A percentile compares a stretch with the other conserved stretches of the same genome.
Conservation (phyloP, 129 eudicot species). For the Apium graveolens region DNA sequence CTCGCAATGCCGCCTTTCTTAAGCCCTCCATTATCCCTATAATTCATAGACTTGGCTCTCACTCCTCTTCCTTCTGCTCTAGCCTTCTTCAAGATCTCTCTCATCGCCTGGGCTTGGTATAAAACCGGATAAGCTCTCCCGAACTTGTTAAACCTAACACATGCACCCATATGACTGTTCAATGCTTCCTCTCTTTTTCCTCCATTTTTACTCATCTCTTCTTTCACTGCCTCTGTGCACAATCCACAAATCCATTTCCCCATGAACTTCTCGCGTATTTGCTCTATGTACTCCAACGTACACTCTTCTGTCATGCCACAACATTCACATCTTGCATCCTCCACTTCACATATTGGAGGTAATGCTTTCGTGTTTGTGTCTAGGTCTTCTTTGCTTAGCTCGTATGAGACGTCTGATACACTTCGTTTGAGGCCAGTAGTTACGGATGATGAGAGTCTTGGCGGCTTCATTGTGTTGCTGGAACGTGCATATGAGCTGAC, state of each 20-base stretch:
- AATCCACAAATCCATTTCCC: slow-evolving; percentile 81
- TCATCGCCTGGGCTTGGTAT: slow-evolving; percentile 74
- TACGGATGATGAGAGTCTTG: slow-evolving; percentile 29
- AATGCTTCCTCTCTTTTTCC: slow-evolving; percentile 61
- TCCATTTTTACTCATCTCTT: slow-evolving; percentile 64
- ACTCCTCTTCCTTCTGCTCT: slow-evolving; percentile 20
- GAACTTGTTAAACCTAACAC: slow-evolving; percentile 58
- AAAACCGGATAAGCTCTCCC: slow-evolving; percentile 72
- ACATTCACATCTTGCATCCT: slow-evolving; percentile 67
- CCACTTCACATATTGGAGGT: slow-evolving; percentile 52
- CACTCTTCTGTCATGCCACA: slow-evolving; percentile 82
- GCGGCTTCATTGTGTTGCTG: slow-evolving; percentile 26
- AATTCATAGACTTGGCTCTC: slow-evolving; percentile 53
- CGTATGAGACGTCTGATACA: slow-evolving; percentile 54
- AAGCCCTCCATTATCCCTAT: slow-evolving; percentile 31
- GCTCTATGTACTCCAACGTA: slow-evolving; percentile 57
- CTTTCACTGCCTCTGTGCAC: slow-evolving; percentile 74
- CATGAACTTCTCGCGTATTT: slow-evolving; percentile 35
- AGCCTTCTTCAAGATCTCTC: slow-evolving; percentile 59
- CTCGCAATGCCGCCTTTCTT: slow-evolving; percentile 36
- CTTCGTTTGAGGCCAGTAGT: slow-evolving; percentile 50
- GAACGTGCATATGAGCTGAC: slow-evolving; percentile 15
- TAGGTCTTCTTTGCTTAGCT: slow-evolving; percentile 38
- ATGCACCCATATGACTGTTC: slow-evolving; percentile 57
- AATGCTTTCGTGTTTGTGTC: slow-evolving; percentile 16